Base-by-base conservation (phyloP, 1,139 yeast species). In the Blastobotrys serpentis region DNA sequence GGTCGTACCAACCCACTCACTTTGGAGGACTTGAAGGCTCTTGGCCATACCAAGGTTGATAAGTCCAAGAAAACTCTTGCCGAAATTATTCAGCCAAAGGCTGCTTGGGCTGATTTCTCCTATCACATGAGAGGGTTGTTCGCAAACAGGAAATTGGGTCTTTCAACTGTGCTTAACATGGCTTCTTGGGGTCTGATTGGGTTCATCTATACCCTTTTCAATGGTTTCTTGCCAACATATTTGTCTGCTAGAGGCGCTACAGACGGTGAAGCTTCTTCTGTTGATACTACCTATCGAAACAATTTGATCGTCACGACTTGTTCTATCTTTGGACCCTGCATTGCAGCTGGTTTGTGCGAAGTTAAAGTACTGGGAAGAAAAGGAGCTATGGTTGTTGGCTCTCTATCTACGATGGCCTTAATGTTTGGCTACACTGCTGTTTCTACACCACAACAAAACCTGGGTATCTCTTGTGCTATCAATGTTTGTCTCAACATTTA, bases 381-480 rank as follows among this genome's bases (percentile, higher is more conserved):
- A 56, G 84, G 84, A 10, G 73, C 81, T 1, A 68, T 81, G 75
- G 70, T 68, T 13, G 66, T 81, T 50, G 84, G 84, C 19, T 80
- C 81, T 0, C 16, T 79, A 17, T 49, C 70, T 3, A 66, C 79
- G 13, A 79, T 79, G 83, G 77, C 75, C 1, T 72, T 79, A 50
- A 68, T 81, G 56, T 80, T 80, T 63, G 81, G 81, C 29, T 81
- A 78, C 60, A 79, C 85, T 6, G 70, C 76, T 0, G 80, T 79
- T 32, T 68, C 74, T 54, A 77, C 77, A 1, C 64, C 75, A 45
- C 64, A 72, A 8, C 78, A 69, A 41, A 78, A 80, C 60, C 75
- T 79, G 34, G 84, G 78, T 0, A 72, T 79, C 48, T 70, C 77
- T 16, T 72, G 82, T 16, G 72, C 77, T 18, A 76, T 79, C 17